phyloP scores from a whole-genome alignment of 2,329 filamentous ascomycete genomes.

The Cryphonectria naterciae region DNA sequence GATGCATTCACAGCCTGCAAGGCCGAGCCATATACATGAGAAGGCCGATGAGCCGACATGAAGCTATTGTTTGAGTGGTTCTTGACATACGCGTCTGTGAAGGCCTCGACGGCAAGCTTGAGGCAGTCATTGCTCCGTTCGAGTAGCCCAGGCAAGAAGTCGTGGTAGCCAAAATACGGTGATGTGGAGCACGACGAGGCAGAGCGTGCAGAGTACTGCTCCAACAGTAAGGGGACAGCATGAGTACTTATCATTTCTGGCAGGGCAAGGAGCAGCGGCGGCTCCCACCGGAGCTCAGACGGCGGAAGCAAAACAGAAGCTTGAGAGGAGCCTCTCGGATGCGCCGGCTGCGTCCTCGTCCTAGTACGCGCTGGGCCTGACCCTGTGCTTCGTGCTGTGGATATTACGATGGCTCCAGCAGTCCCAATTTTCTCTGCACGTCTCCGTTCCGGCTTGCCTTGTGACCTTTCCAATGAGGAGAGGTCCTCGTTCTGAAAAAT shows the following conservation, averaged over 20 bases:
- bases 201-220: constrained; percentile 5
- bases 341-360: neutral
- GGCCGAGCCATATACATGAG: neutral
- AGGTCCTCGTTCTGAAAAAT: constrained; percentile 2
- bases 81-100: neutral
- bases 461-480: neutral
- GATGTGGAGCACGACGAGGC: neutral
- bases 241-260: constrained; percentile 1
- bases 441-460: neutral
- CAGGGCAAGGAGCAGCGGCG: neutral
- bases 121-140: neutral
- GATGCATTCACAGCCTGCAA: constrained; percentile 1
- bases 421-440: neutral
- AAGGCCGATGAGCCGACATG: neutral
- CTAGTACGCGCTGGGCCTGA: neutral
- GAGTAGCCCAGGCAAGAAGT: neutral
- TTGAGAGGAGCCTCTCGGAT: neutral
- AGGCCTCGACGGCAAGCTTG: constrained; percentile 10
- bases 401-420: neutral
- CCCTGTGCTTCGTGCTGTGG: neutral
- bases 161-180: neutral
- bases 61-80: neutral
- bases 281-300: neutral
- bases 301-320: too few species aligned
- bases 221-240: neutral